These are phyloP conservation scores for Chlorella sp. DNA, from an alignment of 139 green algal genomes.

Conservation along the genomic window DNA sequence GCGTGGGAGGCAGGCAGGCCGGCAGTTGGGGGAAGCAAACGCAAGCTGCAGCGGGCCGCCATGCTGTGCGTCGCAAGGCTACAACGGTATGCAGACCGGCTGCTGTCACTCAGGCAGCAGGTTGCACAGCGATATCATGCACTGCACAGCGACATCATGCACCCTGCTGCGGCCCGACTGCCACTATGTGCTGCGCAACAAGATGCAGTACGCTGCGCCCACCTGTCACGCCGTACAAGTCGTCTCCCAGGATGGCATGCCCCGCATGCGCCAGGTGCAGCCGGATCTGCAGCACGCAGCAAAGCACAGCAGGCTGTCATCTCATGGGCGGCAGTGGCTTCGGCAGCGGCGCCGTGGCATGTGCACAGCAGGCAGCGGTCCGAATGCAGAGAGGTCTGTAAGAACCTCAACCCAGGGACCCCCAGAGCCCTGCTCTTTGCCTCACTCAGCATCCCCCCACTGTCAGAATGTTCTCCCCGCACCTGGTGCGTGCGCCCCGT, in stretches of 20 bases:
- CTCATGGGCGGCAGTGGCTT: not conserved
- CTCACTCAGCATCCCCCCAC: not conserved
- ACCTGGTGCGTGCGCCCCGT: slow-evolving; percentile 75
- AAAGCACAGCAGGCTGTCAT: not conserved
- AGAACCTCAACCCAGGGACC: too few relatives aligned
- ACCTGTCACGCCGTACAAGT: slow-evolving; percentile 62
- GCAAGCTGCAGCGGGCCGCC: not conserved
- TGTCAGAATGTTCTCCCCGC: too few relatives aligned
- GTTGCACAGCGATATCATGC: not conserved
- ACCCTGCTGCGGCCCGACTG: not conserved
- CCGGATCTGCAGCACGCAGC: slow-evolving; percentile 38
- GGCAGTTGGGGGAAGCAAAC: not conserved
- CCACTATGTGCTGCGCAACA: not conserved
- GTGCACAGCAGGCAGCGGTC: not conserved
- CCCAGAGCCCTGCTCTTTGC: too few relatives aligned
- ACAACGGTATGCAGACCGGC: too few relatives aligned
- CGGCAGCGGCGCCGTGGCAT: not conserved
- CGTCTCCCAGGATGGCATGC: slow-evolving; percentile 70
- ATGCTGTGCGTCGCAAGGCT: not conserved
- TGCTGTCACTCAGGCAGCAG: too few relatives aligned
- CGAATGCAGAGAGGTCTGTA: too few relatives aligned
- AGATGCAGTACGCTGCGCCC: not conserved
- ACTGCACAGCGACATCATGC: too few relatives aligned
- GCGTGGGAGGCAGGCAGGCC: not conserved
- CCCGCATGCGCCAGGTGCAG: slow-evolving; percentile 71